Evolutionary conservation across 2,329 filamentous ascomycete genomes (phyloP).

Genomic region (Exophiala calicioides): DNA sequence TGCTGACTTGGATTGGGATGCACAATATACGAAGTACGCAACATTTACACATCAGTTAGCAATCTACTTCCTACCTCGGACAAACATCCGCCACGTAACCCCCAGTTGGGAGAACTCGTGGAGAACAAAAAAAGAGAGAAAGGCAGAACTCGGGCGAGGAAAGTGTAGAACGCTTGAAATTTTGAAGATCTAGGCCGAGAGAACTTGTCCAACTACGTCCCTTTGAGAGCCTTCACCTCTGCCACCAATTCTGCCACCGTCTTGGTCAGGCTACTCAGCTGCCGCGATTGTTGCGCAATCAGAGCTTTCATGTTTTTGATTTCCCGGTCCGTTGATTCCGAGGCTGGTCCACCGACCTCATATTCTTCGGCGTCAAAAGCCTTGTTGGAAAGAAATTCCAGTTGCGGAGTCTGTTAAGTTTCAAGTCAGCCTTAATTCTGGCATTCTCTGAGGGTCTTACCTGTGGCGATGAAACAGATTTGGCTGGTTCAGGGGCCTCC

Average conservation of each 20-base stretch:
- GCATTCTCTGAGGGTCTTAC: conserved; percentile 1
- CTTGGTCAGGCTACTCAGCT: conserved; percentile 28
- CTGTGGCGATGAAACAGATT: conserved; percentile 11
- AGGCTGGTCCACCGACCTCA: background rate
- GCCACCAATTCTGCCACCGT: conserved; percentile 30
- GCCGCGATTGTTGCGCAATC: conserved; percentile 32
- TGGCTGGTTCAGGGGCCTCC: conserved; percentile 13
- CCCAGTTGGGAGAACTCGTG: too few species aligned
- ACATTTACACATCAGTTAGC: background rate
- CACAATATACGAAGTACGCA: background rate
- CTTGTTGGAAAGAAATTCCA: conserved; percentile 1
- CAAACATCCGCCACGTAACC: too few species aligned
- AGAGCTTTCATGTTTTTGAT: conserved; percentile 32
- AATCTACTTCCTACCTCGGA: too few species aligned
- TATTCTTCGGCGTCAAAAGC: conserved; percentile 9
- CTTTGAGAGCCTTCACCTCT: conserved; percentile 30
- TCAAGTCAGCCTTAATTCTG: conserved; percentile 2
- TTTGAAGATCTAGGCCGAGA: too few species aligned
- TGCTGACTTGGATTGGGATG: too few species aligned
- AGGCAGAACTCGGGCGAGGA: too few species aligned
- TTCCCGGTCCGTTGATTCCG: conserved; percentile 26
- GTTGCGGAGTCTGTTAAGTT: conserved; percentile 13
- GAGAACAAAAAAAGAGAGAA: too few species aligned
- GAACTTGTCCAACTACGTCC: conserved; percentile 19
- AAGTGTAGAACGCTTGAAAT: too few species aligned